phyloP scores from a whole-genome alignment of 2,329 filamentous ascomycete genomes.

The Elsinoe arachidis region DNA sequence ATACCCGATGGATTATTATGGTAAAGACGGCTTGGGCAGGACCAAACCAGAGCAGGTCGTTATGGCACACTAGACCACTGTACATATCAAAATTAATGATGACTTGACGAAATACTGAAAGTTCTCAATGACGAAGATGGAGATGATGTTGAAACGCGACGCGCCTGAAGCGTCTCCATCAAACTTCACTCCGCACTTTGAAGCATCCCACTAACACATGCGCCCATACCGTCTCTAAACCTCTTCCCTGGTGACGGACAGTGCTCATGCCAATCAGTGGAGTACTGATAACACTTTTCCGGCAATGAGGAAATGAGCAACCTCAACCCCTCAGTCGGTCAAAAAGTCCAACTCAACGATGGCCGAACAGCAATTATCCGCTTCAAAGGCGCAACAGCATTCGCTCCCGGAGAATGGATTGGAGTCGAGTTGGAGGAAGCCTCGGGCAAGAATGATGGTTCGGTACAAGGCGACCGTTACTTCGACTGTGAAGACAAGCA shows the following conservation, averaged over 20 bases:
- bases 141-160: neutral
- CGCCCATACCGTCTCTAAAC: neutral
- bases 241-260: too few species aligned
- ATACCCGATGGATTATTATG: constrained; percentile 99
- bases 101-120: neutral
- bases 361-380: constrained; percentile 68
- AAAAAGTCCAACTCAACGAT: constrained; percentile 70
- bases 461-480: constrained; percentile 78
- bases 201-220: neutral
- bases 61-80: neutral
- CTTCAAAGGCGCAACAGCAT: constrained; percentile 71
- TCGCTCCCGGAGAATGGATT: constrained; percentile 77
- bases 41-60: constrained; percentile 44
- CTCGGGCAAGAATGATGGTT: constrained; percentile 87
- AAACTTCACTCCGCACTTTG: neutral
- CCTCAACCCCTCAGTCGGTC: constrained; percentile 44
- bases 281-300: neutral
- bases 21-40: constrained; percentile 78
- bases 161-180: neutral
- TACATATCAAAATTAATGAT: neutral
- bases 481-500: constrained; percentile 64
- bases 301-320: constrained; percentile 23
- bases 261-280: neutral
- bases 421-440: constrained; percentile 78
- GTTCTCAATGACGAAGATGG: neutral